These are phyloP conservation scores for Takashimella tepidaria DNA, from an alignment of 1,284 basidiomycete species.

Conservation along the genomic window DNA sequence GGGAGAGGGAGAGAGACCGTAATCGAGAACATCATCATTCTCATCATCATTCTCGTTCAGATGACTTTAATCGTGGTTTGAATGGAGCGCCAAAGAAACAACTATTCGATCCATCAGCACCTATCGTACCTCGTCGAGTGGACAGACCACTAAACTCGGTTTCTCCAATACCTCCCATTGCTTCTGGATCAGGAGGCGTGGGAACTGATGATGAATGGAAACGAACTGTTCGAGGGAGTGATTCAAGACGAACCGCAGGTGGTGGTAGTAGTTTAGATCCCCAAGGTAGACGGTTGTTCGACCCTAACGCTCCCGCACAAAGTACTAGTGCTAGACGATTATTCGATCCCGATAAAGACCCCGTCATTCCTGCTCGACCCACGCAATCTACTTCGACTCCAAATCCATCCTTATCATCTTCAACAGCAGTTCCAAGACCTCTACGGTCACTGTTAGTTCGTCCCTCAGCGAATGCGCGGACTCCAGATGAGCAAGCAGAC, in stretches of 20 bases:
- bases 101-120: conserved; percentile 11
- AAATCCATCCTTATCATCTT: not conserved
- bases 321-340: conserved; percentile 34
- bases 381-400: not conserved
- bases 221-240: not conserved
- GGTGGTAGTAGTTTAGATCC: not conserved
- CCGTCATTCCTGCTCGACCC: conserved; percentile 38
- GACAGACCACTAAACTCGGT: not conserved
- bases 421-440: not conserved
- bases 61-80: conserved; percentile 18
- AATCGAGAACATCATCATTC: not conserved
- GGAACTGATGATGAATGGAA: not conserved
- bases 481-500: conserved; percentile 44
- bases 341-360: conserved; percentile 54
- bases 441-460: conserved; percentile 12
- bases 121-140: not conserved
- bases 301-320: conserved; percentile 9
- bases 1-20: too few relatives aligned
- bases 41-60: not conserved
- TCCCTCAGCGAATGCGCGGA: conserved; percentile 13
- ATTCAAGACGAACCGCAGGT: conserved; percentile 2
- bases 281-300: conserved; percentile 5
- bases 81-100: conserved; percentile 3
- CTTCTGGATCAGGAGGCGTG: not conserved
- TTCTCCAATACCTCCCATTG: conserved; percentile 1